These are phyloP conservation scores for Fonsecaea multimorphosa DNA, from an alignment of 2,329 filamentous ascomycete genomes.

Conservation along the genomic window DNA sequence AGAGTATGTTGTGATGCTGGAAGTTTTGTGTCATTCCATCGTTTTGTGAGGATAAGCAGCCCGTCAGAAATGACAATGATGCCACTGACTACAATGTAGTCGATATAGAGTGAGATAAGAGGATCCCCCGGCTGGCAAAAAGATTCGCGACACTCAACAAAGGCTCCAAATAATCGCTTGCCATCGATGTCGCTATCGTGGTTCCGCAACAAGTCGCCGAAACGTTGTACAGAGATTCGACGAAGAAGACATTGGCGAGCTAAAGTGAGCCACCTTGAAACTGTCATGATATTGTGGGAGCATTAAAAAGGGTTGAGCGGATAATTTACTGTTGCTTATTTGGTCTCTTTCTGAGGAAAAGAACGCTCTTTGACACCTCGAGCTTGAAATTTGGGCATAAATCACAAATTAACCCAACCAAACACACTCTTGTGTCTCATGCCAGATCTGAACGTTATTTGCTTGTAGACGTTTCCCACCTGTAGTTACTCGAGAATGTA, in stretches of 20 bases:
- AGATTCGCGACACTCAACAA: constrained; percentile 32
- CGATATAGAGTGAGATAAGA: constrained; percentile 37
- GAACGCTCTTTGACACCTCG: not conserved
- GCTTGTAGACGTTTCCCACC: not conserved
- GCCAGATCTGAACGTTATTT: not conserved
- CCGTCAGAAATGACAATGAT: constrained; percentile 30
- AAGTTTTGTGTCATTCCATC: constrained; percentile 26
- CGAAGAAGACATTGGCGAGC: constrained; percentile 36
- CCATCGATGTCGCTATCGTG: constrained; percentile 17
- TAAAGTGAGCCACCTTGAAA: constrained; percentile 38
- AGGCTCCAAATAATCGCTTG: constrained; percentile 31
- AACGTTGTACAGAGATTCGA: constrained; percentile 32
- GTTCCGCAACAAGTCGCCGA: constrained; percentile 26
- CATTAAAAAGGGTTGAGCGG: not conserved
- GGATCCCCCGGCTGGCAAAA: constrained; percentile 38
- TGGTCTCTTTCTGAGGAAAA: not conserved
- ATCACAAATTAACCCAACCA: not conserved
- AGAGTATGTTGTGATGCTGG: constrained; percentile 6
- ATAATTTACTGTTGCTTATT: too few species aligned
- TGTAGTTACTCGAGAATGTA: not conserved
- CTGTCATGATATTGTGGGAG: constrained; percentile 43
- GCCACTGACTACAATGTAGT: constrained; percentile 29
- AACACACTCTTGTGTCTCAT: not conserved
- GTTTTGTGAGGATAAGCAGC: constrained; percentile 30
- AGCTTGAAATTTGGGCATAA: not conserved